Conservation (phyloP, 1,284 basidiomycete genomes). For the Porogramme epimiltina region DNA sequence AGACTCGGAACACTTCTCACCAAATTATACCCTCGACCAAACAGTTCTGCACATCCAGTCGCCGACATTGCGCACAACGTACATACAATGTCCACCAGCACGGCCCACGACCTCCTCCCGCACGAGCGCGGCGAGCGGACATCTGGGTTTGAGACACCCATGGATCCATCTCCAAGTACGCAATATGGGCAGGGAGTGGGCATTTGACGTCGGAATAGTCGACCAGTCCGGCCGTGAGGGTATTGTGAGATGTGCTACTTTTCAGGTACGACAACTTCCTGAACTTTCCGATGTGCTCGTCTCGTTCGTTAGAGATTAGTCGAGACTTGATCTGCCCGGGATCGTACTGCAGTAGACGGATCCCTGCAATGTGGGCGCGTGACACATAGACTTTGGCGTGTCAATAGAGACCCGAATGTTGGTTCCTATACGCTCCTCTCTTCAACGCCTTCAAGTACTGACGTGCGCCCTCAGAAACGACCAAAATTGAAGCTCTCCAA, state of each 20-base stretch:
- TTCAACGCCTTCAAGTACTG: neutral
- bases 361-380: too few species aligned
- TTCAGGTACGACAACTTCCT: constrained; percentile 83
- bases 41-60: constrained; percentile 86
- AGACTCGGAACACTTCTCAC: neutral
- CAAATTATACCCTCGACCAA: constrained; percentile 53
- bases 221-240: constrained; percentile 65
- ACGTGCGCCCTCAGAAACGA: constrained; percentile 46
- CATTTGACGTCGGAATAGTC: constrained; percentile 76
- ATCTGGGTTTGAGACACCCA: constrained; percentile 69
- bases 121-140: neutral
- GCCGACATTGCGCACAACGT: constrained; percentile 69
- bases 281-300: too few species aligned
- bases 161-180: constrained; percentile 80
- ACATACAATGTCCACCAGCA: constrained; percentile 60
- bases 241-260: constrained; percentile 73
- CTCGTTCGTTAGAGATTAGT: too few species aligned
- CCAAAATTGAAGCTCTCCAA: constrained; percentile 50
- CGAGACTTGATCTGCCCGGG: too few species aligned
- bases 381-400: too few species aligned
- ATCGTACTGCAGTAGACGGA: too few species aligned
- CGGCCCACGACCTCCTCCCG: neutral
- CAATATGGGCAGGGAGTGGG: constrained; percentile 67
- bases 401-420: too few species aligned
- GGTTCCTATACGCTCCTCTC: neutral